Evolutionary conservation across 2,329 filamentous ascomycete species (phyloP).

Genomic region (Colletotrichum gigasporum): DNA sequence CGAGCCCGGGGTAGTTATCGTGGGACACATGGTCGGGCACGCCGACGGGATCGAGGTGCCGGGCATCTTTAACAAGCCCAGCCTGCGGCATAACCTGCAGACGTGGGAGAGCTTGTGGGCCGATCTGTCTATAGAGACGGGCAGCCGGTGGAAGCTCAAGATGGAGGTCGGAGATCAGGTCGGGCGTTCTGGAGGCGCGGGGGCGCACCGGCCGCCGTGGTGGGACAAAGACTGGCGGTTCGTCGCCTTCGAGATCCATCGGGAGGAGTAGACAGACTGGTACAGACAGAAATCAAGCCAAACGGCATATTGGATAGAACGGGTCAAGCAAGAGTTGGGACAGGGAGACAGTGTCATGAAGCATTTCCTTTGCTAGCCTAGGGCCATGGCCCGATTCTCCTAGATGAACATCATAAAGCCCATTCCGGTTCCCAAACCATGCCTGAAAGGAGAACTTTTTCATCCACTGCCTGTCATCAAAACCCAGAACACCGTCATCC

Average conservation of each 20-base stretch:
- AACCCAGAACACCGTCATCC: not conserved
- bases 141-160: slow-evolving; percentile 18
- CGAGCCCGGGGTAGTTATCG: slow-evolving; percentile 21
- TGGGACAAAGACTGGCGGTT: slow-evolving; percentile 1
- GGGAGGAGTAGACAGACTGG: not conserved
- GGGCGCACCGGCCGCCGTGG: not conserved
- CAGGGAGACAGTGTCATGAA: slow-evolving; percentile 26
- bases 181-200: not conserved
- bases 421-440: slow-evolving; percentile 32
- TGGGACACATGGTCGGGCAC: slow-evolving; percentile 30
- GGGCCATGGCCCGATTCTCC: slow-evolving; percentile 30
- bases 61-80: not conserved
- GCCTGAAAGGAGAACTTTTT: slow-evolving; percentile 32
- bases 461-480: slow-evolving; percentile 26
- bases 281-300: not conserved
- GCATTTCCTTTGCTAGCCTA: slow-evolving; percentile 32
- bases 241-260: not conserved
- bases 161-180: not conserved
- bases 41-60: slow-evolving; percentile 8
- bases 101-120: slow-evolving; percentile 32
- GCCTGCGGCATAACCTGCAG: slow-evolving; percentile 25
- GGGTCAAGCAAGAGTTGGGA: not conserved
- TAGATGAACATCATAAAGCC: slow-evolving; percentile 29
- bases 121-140: slow-evolving; percentile 30
- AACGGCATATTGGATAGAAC: not conserved